These are phyloP conservation scores for Pythium aquatile DNA, from an alignment of 352 stramenopile genomes.

Conservation along the genomic window DNA sequence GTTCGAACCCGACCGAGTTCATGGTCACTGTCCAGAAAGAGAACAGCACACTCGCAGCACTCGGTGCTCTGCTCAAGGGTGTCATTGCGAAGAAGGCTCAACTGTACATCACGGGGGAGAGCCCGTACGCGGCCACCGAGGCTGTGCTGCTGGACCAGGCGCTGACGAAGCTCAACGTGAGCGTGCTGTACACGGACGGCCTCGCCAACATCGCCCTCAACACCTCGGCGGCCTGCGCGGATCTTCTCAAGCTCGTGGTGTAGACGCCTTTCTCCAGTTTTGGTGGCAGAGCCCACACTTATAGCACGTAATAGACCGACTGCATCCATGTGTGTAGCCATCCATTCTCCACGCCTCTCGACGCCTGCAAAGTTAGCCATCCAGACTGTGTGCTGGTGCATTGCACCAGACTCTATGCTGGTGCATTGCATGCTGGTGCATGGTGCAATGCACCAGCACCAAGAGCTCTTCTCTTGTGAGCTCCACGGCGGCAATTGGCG, in stretches of 20 bases:
- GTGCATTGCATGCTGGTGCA: no score
- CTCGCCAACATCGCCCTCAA: constrained; percentile 54
- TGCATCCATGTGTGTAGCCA: not conserved
- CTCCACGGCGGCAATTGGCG: not conserved
- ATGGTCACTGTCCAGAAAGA: constrained; percentile 28
- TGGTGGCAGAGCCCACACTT: not conserved
- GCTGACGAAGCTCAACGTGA: constrained; percentile 55
- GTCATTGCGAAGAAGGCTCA: constrained; percentile 40
- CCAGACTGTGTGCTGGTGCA: not conserved
- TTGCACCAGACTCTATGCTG: no score
- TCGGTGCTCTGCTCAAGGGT: constrained; percentile 50
- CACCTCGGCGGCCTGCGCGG: constrained; percentile 84
- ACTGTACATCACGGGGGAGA: constrained; percentile 53
- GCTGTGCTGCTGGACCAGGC: constrained; percentile 19
- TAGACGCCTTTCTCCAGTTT: not conserved
- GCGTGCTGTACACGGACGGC: constrained; percentile 44
- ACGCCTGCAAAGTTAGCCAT: not conserved
- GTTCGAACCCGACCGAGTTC: constrained; percentile 16
- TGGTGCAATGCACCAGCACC: not conserved
- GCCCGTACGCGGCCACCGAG: constrained; percentile 27
- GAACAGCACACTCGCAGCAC: not conserved
- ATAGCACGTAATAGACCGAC: not conserved
- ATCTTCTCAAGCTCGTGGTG: constrained; percentile 78
- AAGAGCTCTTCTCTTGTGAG: not conserved
- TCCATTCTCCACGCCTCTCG: not conserved